These are phyloP conservation scores for Wickerhamomyces queroliae DNA, from an alignment of 805 yeast genomes.

Conservation along the genomic window DNA sequence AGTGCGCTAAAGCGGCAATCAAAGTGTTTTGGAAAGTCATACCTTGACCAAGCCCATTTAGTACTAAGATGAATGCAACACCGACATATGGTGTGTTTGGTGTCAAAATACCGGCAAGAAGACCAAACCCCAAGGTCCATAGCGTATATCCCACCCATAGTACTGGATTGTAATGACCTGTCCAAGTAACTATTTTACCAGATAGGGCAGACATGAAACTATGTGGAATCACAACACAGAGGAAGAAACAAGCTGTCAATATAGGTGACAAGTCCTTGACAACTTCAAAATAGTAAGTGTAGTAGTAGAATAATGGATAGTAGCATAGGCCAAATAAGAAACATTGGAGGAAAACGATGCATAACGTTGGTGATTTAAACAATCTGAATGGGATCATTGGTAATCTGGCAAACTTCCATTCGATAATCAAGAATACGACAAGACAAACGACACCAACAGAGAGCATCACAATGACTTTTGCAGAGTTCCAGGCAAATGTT, in stretches of 20 bases:
- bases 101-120: neutral
- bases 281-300: conserved; percentile 35
- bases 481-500: conserved; percentile 41
- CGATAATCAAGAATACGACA: conserved; percentile 38
- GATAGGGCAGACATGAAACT: conserved; percentile 1
- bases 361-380: conserved; percentile 30
- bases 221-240: conserved; percentile 6
- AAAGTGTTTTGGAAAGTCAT: conserved; percentile 10
- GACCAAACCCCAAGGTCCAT: conserved; percentile 12
- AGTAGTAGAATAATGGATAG: conserved; percentile 38
- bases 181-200: conserved; percentile 4
- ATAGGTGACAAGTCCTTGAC: conserved; percentile 20
- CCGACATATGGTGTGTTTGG: conserved; percentile 18
- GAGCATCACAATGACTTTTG: conserved; percentile 29
- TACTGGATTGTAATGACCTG: conserved; percentile 3
- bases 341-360: conserved; percentile 23
- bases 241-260: conserved; percentile 2
- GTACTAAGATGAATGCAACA: conserved; percentile 23
- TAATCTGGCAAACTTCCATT: conserved; percentile 39
- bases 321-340: conserved; percentile 45
- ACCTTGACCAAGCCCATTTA: conserved; percentile 33
- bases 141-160: conserved; percentile 26
- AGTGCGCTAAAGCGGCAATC: conserved; percentile 50
- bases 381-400: conserved; percentile 51
- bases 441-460: conserved; percentile 32